Conservation (phyloP, 345 rosid species). For the Acer campestre region DNA sequence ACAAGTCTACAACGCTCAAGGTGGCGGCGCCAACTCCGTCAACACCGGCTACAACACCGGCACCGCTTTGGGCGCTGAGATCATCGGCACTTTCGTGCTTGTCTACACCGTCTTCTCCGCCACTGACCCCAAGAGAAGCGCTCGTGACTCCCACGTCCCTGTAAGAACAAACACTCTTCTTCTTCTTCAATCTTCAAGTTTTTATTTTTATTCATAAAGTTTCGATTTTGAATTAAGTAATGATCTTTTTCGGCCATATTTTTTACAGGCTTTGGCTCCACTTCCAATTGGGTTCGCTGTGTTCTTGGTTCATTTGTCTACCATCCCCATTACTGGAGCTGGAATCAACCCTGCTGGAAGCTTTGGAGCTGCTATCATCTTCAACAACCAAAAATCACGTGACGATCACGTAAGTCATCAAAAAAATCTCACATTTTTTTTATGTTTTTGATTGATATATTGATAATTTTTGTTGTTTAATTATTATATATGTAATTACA, state of each 20-base stretch:
- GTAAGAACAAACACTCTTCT: slow-evolving; percentile 32
- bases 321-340: slow-evolving; percentile 68
- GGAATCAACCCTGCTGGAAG: slow-evolving; percentile 76
- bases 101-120: slow-evolving; percentile 86
- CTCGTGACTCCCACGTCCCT: slow-evolving; percentile 88
- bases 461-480: background rate
- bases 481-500: slow-evolving; percentile 12
- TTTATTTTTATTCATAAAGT: background rate
- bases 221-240: background rate
- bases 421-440: background rate
- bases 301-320: slow-evolving; percentile 74
- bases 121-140: slow-evolving; percentile 85
- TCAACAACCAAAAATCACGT: slow-evolving; percentile 50
- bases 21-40: slow-evolving; percentile 71
- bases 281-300: slow-evolving; percentile 67
- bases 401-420: slow-evolving; percentile 55
- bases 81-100: slow-evolving; percentile 71
- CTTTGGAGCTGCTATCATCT: slow-evolving; percentile 69
- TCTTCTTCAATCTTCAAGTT: no score
- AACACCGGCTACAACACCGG: slow-evolving; percentile 59
- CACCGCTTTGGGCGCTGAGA: slow-evolving; percentile 82
- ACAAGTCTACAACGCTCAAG: slow-evolving; percentile 52
- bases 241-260: background rate
- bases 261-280: slow-evolving; percentile 53
- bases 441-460: background rate